phyloP scores from a whole-genome alignment of 768 basidiomycete genomes.

The Hirschioporus abietinus region DNA sequence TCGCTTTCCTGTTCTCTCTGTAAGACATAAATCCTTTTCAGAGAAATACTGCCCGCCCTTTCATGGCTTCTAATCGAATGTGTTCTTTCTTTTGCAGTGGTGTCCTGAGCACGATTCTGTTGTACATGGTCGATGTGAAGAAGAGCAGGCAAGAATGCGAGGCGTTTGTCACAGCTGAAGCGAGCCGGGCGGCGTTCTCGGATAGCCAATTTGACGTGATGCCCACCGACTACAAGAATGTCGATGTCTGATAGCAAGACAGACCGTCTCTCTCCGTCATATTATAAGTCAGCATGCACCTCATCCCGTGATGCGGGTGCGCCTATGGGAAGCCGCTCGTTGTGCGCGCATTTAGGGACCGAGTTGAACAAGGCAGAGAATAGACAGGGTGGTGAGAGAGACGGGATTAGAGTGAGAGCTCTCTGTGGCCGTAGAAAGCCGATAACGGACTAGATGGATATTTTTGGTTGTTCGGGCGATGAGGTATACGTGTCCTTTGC shows the following conservation, averaged over 20 bases:
- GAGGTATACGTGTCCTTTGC: neutral
- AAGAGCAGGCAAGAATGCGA: constrained; percentile 63
- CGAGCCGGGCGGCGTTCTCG: constrained; percentile 32
- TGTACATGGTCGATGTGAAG: constrained; percentile 57
- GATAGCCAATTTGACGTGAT: neutral
- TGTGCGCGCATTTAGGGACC: neutral
- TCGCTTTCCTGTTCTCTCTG: constrained; percentile 68
- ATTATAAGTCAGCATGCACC: neutral
- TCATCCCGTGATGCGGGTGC: neutral
- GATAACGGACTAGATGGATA: neutral
- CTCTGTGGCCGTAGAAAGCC: neutral
- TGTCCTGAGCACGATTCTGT: constrained; percentile 47
- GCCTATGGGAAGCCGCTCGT: neutral
- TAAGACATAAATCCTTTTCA: constrained; percentile 29
- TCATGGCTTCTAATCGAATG: neutral
- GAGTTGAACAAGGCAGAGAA: neutral
- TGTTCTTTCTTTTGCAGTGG: constrained; percentile 33
- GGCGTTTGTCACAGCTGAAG: constrained; percentile 54
- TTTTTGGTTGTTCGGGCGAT: neutral
- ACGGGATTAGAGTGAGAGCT: neutral
- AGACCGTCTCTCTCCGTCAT: neutral
- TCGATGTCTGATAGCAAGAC: neutral
- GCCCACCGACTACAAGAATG: neutral
- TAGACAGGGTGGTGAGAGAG: neutral
- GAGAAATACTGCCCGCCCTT: neutral